These are phyloP conservation scores for Plasmopara halstedii DNA, from an alignment of 352 stramenopile species.

Conservation along the genomic window DNA sequence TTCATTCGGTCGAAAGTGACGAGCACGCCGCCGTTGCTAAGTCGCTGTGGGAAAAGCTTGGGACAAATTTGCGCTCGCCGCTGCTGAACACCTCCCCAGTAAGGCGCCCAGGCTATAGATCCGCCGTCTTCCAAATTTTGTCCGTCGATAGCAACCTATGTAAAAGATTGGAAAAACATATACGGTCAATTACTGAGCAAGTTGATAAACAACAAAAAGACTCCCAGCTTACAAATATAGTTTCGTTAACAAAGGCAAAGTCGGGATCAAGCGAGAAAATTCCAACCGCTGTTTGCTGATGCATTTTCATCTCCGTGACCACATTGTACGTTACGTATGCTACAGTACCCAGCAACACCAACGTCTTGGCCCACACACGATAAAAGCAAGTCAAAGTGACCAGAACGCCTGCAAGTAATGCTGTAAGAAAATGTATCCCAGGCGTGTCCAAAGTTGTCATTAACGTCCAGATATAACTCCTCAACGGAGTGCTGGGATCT, in stretches of 20 bases:
- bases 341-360: conserved; percentile 31
- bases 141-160: conserved; percentile 68
- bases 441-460: conserved; percentile 22
- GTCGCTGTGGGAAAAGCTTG: conserved; percentile 46
- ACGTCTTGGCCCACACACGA: conserved; percentile 46
- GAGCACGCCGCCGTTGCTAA: conserved; percentile 63
- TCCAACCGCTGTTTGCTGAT: conserved; percentile 45
- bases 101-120: conserved; percentile 59
- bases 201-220: too few species aligned
- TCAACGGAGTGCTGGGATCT: conserved; percentile 6
- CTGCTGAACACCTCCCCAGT: conserved; percentile 59
- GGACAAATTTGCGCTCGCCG: conserved; percentile 28
- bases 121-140: conserved; percentile 72
- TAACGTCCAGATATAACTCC: conserved; percentile 20
- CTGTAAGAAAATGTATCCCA: conserved; percentile 12
- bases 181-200: not conserved
- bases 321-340: conserved; percentile 27
- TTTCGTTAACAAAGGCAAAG: conserved; percentile 78
- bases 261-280: conserved; percentile 64
- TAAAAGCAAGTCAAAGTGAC: conserved; percentile 50
- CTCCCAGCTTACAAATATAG: conserved; percentile 53
- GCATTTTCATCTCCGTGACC: conserved; percentile 33
- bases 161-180: not conserved
- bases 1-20: conserved; percentile 66
- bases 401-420: conserved; percentile 6